Evolutionary conservation across 2,329 filamentous ascomycete genomes (phyloP), one percentile per base, ranked within the genome.

Genomic region (Aspergillus aculeatinus): DNA sequence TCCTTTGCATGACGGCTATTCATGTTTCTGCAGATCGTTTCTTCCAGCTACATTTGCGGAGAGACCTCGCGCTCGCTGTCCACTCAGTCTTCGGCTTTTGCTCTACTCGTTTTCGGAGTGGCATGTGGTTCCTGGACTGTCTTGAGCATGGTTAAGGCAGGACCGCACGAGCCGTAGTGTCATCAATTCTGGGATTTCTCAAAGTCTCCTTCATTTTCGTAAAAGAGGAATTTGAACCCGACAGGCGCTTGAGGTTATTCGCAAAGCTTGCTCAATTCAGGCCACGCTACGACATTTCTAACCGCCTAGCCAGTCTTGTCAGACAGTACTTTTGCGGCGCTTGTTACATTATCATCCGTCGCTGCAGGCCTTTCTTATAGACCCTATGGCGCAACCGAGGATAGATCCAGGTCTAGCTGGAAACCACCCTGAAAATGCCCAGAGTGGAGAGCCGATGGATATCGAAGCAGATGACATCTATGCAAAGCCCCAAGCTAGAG

Each of bases 401-500:
- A 57, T 51, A 51, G 14, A 39, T 29, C 53, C 55, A 25, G 52
- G 48, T 27, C 49, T 52, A 33, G 48, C n/a, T 23, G 35, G 21
- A 16, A 52, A 59, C 44, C 33, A 42, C 29, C 53, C 52, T 35
- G 50, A 33, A 48, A 60, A 47, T 12, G 56, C 31, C 44, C 27
- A 55, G 19, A 44, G 50, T 42, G 59, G 54, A 25, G 60, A 57
- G 14, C 51, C 51, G 19, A 66, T 66, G 66, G 63, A 67, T 49
- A 60, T 61, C 48, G 62, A 65, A 48, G 54, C 48, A 35, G 54
- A 58, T 31, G 42, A n/a, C 29, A 42, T 50, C 5, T 39, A 53
- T 33, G 52, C 58, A 27, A 44, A 55, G n/a, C 33, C 50, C 31
- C 75, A 69, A 58, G 86, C 89, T 5, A 77, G 75, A 21, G 84